These are phyloP conservation scores for Boletus tomentosulus DNA, from an alignment of 768 basidiomycete species.

Conservation along the genomic window DNA sequence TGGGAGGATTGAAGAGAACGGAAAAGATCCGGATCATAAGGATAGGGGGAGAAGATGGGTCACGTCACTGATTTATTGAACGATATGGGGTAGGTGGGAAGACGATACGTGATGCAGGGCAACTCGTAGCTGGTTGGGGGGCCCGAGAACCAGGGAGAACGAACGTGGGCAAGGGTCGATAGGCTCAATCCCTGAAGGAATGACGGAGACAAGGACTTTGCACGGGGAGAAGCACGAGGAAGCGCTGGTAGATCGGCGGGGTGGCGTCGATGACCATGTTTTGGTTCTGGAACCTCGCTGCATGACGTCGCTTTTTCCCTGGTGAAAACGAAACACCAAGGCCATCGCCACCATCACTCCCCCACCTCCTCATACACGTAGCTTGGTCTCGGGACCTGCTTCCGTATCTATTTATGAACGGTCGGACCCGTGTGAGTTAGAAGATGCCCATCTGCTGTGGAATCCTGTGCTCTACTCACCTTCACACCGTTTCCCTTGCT, in stretches of 20 bases:
- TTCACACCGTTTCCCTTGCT: not conserved
- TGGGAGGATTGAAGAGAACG: not conserved
- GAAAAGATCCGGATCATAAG: not conserved
- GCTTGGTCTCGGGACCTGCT: not conserved
- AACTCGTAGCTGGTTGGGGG: not conserved
- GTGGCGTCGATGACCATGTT: not conserved
- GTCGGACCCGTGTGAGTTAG: not conserved
- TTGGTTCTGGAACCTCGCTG: not conserved
- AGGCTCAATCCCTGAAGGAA: not conserved
- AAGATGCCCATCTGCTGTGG: not conserved
- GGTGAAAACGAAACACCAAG: not conserved
- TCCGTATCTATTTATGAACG: not conserved
- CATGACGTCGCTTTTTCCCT: not conserved
- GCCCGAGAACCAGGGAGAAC: not conserved
- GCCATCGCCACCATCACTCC: not conserved
- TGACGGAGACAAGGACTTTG: not conserved
- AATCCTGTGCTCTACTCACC: not conserved
- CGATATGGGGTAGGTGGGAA: not conserved
- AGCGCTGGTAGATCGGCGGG: not conserved
- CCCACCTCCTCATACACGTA: not conserved
- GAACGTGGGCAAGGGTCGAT: not conserved
- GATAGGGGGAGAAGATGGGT: not conserved
- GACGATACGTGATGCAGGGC: not conserved
- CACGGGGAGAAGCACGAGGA: not conserved
- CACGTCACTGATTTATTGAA: not conserved